phyloP scores from a whole-genome alignment of 1,139 yeast genomes.

The Tardiomyces depauwii region DNA sequence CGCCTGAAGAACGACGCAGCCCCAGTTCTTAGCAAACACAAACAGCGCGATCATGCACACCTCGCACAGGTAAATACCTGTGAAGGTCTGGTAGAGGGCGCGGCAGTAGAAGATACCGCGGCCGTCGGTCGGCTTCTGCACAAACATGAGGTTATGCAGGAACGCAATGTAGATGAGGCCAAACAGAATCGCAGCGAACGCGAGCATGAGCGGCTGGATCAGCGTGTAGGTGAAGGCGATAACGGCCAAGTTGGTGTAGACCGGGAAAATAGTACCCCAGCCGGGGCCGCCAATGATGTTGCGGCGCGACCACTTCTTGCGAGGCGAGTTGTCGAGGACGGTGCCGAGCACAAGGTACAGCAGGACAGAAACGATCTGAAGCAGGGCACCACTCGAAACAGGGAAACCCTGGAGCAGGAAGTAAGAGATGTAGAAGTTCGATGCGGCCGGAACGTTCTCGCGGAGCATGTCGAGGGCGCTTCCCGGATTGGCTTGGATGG shows the following conservation, averaged over 20 bases:
- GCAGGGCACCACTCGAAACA: slow-evolving; percentile 65
- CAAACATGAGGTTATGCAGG: slow-evolving; percentile 69
- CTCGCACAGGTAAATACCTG: slow-evolving; percentile 82
- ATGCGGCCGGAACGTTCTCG: slow-evolving; percentile 63
- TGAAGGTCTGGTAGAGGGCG: slow-evolving; percentile 79
- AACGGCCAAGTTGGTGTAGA: slow-evolving; percentile 71
- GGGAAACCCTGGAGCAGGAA: slow-evolving; percentile 72
- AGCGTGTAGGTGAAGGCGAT: slow-evolving; percentile 70
- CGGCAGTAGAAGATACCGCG: slow-evolving; percentile 83
- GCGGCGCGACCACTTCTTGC: slow-evolving; percentile 76
- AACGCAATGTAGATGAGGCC: slow-evolving; percentile 65
- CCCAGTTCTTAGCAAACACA: slow-evolving; percentile 91
- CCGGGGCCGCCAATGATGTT: slow-evolving; percentile 48
- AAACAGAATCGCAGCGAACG: slow-evolving; percentile 62
- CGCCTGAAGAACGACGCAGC: slow-evolving; percentile 71
- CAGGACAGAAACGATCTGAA: slow-evolving; percentile 66
- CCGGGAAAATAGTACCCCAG: slow-evolving; percentile 89
- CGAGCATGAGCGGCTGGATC: slow-evolving; percentile 67
- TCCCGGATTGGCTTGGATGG: slow-evolving; percentile 52
- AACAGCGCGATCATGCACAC: slow-evolving; percentile 76
- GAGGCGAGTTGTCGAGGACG: slow-evolving; percentile 66
- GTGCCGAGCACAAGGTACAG: slow-evolving; percentile 59
- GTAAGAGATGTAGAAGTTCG: slow-evolving; percentile 55
- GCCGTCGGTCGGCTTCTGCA: slow-evolving; percentile 53
- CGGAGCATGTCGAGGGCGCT: slow-evolving; percentile 53